A percentile compares a stretch with the other conserved stretches of the same genome.
phyloP scores from a whole-genome alignment of 2,329 filamentous ascomycete genomes.

The Botrytis squamosa region DNA sequence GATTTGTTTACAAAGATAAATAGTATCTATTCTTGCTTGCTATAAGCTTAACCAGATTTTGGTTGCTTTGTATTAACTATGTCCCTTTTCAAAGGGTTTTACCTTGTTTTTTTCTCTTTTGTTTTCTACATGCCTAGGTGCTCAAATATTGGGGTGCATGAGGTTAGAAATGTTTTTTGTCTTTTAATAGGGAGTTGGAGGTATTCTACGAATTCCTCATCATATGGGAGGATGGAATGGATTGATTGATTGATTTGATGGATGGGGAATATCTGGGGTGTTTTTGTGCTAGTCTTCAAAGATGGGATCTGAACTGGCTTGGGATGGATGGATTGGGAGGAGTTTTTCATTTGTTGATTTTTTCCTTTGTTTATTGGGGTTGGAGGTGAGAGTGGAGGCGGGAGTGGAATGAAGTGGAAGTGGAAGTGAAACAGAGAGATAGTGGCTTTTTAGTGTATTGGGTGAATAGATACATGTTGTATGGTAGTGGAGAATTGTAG shows the following conservation, averaged over 20 bases:
- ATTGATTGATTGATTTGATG: slow-evolving; percentile 8
- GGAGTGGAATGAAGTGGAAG: no score
- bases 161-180: slow-evolving; percentile 17
- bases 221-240: slow-evolving; percentile 3
- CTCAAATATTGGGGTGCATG: slow-evolving; percentile 3
- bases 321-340: slow-evolving; percentile 6
- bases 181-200: slow-evolving; percentile 11
- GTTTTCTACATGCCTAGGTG: slow-evolving; percentile 7
- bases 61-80: slow-evolving; percentile 23
- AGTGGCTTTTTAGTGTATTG: background rate
- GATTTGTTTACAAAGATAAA: slow-evolving; percentile 13
- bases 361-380: background rate
- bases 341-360: slow-evolving; percentile 5
- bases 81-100: background rate
- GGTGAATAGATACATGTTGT: background rate
- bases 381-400: background rate
- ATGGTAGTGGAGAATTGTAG: background rate
- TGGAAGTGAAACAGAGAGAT: background rate
- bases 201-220: background rate
- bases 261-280: slow-evolving; percentile 4
- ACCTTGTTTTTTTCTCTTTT: background rate
- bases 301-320: background rate
- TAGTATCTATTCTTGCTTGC: slow-evolving; percentile 18
- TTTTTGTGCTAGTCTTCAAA: slow-evolving; percentile 6
- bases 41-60: slow-evolving; percentile 23